phyloP scores from a whole-genome alignment of 495 filamentous ascomycete genomes.

The Bacidia gigantensis region DNA sequence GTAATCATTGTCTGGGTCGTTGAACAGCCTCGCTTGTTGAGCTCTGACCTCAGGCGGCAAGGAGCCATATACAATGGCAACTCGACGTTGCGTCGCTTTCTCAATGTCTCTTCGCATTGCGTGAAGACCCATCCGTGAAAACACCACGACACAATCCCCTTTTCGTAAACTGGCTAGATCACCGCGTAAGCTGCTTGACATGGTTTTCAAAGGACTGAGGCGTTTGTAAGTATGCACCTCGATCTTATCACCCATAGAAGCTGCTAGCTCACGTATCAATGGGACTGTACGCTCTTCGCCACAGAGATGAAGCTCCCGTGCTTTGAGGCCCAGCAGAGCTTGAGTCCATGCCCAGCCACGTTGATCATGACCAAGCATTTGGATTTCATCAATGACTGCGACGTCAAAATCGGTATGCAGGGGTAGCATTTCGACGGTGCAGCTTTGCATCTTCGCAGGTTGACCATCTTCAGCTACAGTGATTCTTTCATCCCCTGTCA shows the following conservation, averaged over 20 bases:
- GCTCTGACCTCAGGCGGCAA: constrained; percentile 86
- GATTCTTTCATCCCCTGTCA: constrained; percentile 82
- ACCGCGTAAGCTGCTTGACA: constrained; percentile 45
- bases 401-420: constrained; percentile 61
- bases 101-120: constrained; percentile 69
- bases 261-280: constrained; percentile 66
- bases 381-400: constrained; percentile 94
- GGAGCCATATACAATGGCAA: constrained; percentile 85
- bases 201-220: constrained; percentile 60
- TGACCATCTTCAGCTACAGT: constrained; percentile 34
- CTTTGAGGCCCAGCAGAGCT: constrained; percentile 73
- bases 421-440: constrained; percentile 94
- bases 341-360: constrained; percentile 97
- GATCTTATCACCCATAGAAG: constrained; percentile 67
- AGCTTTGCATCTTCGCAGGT: constrained; percentile 49
- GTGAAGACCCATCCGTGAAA: constrained; percentile 72
- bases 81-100: constrained; percentile 53
- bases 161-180: constrained; percentile 56
- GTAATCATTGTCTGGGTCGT: constrained; percentile 87
- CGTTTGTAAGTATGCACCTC: constrained; percentile 70
- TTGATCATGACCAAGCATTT: constrained; percentile 73
- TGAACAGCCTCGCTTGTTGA: constrained; percentile 83
- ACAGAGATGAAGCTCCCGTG: constrained; percentile 83
- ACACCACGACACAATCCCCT: constrained; percentile 81
- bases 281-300: constrained; percentile 76